Evolutionary conservation across 2,329 filamentous ascomycete species (phyloP).

Genomic region (Orbilia oligospora): DNA sequence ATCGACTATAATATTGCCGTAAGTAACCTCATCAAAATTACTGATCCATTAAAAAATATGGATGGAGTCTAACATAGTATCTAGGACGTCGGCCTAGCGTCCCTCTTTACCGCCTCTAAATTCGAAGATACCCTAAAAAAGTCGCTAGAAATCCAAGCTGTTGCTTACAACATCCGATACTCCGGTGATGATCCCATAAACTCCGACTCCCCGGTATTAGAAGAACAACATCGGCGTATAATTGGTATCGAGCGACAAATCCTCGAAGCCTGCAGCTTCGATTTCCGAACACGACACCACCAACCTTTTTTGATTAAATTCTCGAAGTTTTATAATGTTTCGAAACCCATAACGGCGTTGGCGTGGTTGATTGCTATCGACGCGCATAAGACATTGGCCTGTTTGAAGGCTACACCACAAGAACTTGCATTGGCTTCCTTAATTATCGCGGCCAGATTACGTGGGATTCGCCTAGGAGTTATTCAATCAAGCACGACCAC

Average conservation of each 20-base stretch:
- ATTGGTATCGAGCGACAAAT: constrained; percentile 93
- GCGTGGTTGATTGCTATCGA: constrained; percentile 89
- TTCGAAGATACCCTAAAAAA: constrained; percentile 99
- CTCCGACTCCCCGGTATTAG: constrained; percentile 81
- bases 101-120: constrained; percentile 94
- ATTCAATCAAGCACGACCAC: constrained; percentile 67
- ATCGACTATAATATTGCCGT: constrained; percentile 82
- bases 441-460: constrained; percentile 82
- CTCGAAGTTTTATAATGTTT: constrained; percentile 73
- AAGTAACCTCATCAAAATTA: constrained; percentile 60
- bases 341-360: constrained; percentile 74
- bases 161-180: constrained; percentile 84
- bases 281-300: constrained; percentile 90
- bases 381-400: constrained; percentile 91
- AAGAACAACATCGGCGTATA: constrained; percentile 81
- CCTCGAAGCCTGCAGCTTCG: constrained; percentile 91
- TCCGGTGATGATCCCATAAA: constrained; percentile 66
- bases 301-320: constrained; percentile 89
- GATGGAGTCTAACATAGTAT: background rate
- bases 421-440: constrained; percentile 86
- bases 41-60: background rate
- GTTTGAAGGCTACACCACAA: constrained; percentile 89
- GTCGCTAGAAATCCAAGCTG: constrained; percentile 90
- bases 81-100: constrained; percentile 87
- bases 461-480: constrained; percentile 72